Conservation (phyloP, 495 filamentous ascomycete species). For the Penicillium odoratum region DNA sequence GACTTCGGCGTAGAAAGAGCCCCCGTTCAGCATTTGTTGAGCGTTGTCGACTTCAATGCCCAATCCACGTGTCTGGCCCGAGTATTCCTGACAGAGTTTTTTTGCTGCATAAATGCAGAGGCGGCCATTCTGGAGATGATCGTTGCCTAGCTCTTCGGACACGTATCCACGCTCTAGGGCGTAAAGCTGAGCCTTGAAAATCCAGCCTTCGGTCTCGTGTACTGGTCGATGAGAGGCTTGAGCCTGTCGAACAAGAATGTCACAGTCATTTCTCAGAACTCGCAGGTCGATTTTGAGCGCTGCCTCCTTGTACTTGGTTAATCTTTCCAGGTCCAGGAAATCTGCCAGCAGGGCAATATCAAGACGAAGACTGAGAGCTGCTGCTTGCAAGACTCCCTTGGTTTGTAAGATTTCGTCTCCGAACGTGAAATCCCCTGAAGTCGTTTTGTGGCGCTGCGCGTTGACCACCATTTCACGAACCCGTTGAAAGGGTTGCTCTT, state of each 20-base stretch:
- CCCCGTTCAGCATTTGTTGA: not conserved
- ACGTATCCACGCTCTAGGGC: slow-evolving; percentile 30
- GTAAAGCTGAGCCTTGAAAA: slow-evolving; percentile 37
- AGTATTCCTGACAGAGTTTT: not conserved
- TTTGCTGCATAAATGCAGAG: not conserved
- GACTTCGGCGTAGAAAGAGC: not conserved
- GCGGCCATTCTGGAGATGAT: not conserved
- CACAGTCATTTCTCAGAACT: not conserved
- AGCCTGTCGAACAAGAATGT: not conserved
- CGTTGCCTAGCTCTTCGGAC: slow-evolving; percentile 4
- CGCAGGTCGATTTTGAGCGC: not conserved
- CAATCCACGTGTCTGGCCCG: not conserved
- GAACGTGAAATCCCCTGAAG: slow-evolving; percentile 38
- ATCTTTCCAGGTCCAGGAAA: slow-evolving; percentile 35
- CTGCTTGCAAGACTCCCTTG: slow-evolving; percentile 48
- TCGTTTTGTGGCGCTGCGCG: slow-evolving; percentile 41
- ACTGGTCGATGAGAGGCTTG: slow-evolving; percentile 2
- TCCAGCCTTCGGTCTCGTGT: slow-evolving; percentile 32
- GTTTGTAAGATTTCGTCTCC: slow-evolving; percentile 46
- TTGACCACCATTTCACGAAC: not conserved
- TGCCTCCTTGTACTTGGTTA: not conserved
- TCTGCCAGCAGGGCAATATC: slow-evolving; percentile 57
- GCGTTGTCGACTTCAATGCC: not conserved
- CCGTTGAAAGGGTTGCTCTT: not conserved
- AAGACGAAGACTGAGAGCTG: slow-evolving; percentile 52